Evolutionary conservation across 2,329 filamentous ascomycete genomes (phyloP).

Genomic region (Phialophora tarda): DNA sequence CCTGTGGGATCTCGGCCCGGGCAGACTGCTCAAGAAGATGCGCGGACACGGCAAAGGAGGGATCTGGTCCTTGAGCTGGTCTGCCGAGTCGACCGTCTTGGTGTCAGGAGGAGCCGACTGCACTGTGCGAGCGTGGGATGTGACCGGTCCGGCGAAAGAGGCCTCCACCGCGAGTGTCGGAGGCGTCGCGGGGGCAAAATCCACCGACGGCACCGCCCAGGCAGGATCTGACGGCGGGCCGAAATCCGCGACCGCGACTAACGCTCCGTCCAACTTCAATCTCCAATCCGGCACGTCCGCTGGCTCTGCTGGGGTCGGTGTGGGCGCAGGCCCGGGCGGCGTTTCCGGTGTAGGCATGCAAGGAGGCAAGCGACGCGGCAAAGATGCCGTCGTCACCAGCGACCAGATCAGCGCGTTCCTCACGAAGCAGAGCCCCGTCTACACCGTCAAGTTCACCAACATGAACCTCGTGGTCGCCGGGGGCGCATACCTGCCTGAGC

Average conservation of each 20-base stretch:
- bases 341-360: slow-evolving; percentile 42
- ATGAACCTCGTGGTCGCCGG: slow-evolving; percentile 94
- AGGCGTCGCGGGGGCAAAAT: slow-evolving; percentile 14
- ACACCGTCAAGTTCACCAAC: slow-evolving; percentile 89
- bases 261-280: slow-evolving; percentile 21
- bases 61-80: slow-evolving; percentile 92
- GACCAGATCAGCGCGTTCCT: slow-evolving; percentile 95
- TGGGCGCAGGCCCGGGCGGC: slow-evolving; percentile 10
- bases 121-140: slow-evolving; percentile 93
- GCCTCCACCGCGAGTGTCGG: slow-evolving; percentile 54
- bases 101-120: slow-evolving; percentile 90
- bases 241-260: slow-evolving; percentile 16
- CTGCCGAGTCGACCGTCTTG: slow-evolving; percentile 86
- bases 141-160: slow-evolving; percentile 70
- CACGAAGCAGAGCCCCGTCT: slow-evolving; percentile 94
- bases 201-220: slow-evolving; percentile 4
- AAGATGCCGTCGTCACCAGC: slow-evolving; percentile 86
- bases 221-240: not conserved
- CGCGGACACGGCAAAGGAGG: slow-evolving; percentile 92
- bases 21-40: slow-evolving; percentile 85
- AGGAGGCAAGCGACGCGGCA: slow-evolving; percentile 73
- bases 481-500: slow-evolving; percentile 66
- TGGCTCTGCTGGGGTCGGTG: slow-evolving; percentile 49
- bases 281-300: slow-evolving; percentile 5
- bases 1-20: slow-evolving; percentile 91